Percentiles rank a stretch among this genome's conserved stretches.
phyloP scores from a whole-genome alignment of 1,139 yeast genomes.

The Protomyces inouyei region DNA sequence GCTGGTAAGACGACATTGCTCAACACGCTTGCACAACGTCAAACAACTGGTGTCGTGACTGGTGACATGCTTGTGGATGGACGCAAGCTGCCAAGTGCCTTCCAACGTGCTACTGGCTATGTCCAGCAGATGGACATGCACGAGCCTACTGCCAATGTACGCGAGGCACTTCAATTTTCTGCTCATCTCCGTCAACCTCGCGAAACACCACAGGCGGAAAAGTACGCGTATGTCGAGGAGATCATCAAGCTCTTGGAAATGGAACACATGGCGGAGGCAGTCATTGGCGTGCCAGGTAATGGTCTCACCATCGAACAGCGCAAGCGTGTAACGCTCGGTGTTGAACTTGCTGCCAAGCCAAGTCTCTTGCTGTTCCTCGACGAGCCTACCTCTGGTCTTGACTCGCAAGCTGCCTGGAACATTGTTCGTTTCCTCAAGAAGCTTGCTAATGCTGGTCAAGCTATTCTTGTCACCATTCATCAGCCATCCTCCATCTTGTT shows the following conservation, averaged over 20 bases:
- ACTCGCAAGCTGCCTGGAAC: slow-evolving; percentile 70
- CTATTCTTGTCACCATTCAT: slow-evolving; percentile 74
- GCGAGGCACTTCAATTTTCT: slow-evolving; percentile 68
- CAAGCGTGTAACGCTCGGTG: slow-evolving; percentile 74
- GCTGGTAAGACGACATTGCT: slow-evolving; percentile 66
- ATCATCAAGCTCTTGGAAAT: slow-evolving; percentile 65
- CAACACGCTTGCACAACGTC: slow-evolving; percentile 56
- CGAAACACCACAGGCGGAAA: slow-evolving; percentile 36
- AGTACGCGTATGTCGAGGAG: slow-evolving; percentile 46
- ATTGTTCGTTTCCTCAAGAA: slow-evolving; percentile 58
- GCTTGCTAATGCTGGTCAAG: slow-evolving; percentile 59
- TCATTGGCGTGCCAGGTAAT: slow-evolving; percentile 64
- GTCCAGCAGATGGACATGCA: slow-evolving; percentile 65
- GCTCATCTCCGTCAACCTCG: slow-evolving; percentile 58
- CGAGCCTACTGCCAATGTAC: slow-evolving; percentile 61
- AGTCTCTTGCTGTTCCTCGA: slow-evolving; percentile 61
- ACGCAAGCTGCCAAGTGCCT: slow-evolving; percentile 48
- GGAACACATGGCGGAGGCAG: slow-evolving; percentile 68
- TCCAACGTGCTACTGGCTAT: slow-evolving; percentile 60
- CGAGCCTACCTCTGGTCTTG: slow-evolving; percentile 87
- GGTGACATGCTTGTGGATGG: slow-evolving; percentile 65
- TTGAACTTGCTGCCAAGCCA: slow-evolving; percentile 68
- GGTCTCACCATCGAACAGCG: slow-evolving; percentile 88
- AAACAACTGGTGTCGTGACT: slow-evolving; percentile 55
- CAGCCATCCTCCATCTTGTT: slow-evolving; percentile 54